A percentile compares a stretch with the other conserved stretches of the same genome.
Evolutionary conservation across 1,139 yeast species (phyloP).

Genomic region (Taiozyma sp.): DNA sequence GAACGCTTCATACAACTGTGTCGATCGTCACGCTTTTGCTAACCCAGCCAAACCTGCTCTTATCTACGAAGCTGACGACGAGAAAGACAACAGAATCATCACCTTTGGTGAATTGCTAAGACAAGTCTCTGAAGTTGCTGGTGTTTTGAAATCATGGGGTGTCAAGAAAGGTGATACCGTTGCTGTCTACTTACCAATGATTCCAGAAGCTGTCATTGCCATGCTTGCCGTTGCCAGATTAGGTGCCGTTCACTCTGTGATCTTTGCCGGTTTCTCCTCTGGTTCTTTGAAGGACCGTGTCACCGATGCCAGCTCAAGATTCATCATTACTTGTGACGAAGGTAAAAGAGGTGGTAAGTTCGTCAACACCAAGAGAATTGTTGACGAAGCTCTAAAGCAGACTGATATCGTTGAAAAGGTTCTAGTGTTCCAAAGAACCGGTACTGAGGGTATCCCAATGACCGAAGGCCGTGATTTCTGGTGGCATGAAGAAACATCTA

Average conservation of each 20-base stretch:
- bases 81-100: conserved; percentile 61
- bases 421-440: conserved; percentile 84
- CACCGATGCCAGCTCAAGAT: conserved; percentile 81
- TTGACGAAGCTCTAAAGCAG: conserved; percentile 81
- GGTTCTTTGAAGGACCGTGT: conserved; percentile 92
- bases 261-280: conserved; percentile 95
- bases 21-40: conserved; percentile 88
- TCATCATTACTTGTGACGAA: conserved; percentile 92
- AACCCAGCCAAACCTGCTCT: conserved; percentile 87
- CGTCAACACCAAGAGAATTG: conserved; percentile 85
- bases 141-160: conserved; percentile 82
- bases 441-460: conserved; percentile 60
- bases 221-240: conserved; percentile 92
- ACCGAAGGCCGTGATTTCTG: conserved; percentile 81
- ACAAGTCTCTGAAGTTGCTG: conserved; percentile 86
- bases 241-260: conserved; percentile 95
- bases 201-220: conserved; percentile 90
- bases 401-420: conserved; percentile 82
- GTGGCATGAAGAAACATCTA: conserved; percentile 86
- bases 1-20: conserved; percentile 93
- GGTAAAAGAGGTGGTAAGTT: conserved; percentile 96
- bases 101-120: conserved; percentile 84
- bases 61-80: conserved; percentile 94
- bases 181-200: conserved; percentile 96
- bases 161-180: conserved; percentile 92